Evolutionary conservation across 352 stramenopile species (phyloP).

Genomic region (Peronospora farinosa): DNA sequence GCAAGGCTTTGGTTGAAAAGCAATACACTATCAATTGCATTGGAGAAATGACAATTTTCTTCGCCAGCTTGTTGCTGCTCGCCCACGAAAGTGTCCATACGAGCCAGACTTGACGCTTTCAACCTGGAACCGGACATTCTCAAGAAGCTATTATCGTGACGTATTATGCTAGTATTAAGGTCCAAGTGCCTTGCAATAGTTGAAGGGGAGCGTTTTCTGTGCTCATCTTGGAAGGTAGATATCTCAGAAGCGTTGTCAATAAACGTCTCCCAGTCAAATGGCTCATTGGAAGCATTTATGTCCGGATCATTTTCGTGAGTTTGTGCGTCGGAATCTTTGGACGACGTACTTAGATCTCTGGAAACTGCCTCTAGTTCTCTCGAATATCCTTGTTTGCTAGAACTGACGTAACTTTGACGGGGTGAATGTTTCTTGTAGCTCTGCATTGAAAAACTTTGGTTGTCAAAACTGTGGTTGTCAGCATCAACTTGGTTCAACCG

Average conservation of each 20-base stretch:
- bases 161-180: constrained; percentile 25
- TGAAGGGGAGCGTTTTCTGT: constrained; percentile 6
- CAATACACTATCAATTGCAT: constrained; percentile 1
- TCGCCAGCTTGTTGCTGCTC: constrained; percentile 7
- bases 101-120: constrained; percentile 1
- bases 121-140: constrained; percentile 5
- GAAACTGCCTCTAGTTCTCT: constrained; percentile 21
- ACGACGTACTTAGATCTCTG: constrained; percentile 16
- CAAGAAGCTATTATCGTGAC: constrained; percentile 13
- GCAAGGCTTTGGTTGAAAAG: constrained; percentile 8
- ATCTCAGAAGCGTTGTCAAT: constrained; percentile 47
- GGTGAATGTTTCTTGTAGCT: not conserved
- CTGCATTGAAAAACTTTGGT: constrained; percentile 5
- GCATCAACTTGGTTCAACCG: constrained; percentile 15
- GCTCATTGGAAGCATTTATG: constrained; percentile 16
- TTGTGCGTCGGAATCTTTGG: constrained; percentile 4
- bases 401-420: constrained; percentile 7
- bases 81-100: constrained; percentile 6
- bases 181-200: constrained; percentile 11
- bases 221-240: constrained; percentile 23
- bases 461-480: constrained; percentile 6
- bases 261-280: constrained; percentile 63
- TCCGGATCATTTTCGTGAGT: constrained; percentile 10
- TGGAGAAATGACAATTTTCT: not conserved
- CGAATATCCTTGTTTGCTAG: constrained; percentile 13